These are phyloP conservation scores for Fusarium torulosum DNA, from an alignment of 2,329 filamentous ascomycete species.

Conservation along the genomic window DNA sequence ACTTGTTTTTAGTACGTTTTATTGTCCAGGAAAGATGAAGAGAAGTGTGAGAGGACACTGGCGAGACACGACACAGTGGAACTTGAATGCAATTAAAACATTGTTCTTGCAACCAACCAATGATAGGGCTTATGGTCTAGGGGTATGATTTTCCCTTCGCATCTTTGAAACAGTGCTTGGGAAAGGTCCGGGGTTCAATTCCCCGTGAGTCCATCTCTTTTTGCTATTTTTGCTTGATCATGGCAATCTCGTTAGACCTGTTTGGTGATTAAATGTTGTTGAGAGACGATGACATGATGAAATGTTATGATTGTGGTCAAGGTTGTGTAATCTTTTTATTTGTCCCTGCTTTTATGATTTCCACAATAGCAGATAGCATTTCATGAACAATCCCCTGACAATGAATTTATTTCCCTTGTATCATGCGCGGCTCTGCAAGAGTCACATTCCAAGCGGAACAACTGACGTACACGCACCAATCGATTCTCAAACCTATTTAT, in stretches of 20 bases:
- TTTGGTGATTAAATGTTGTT: neutral
- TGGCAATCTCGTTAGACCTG: too few relatives aligned
- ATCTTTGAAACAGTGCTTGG: conserved; percentile 18
- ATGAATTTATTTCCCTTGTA: too few relatives aligned
- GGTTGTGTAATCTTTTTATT: too few relatives aligned
- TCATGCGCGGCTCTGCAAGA: too few relatives aligned
- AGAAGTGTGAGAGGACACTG: too few relatives aligned
- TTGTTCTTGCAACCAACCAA: neutral
- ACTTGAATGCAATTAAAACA: accelerated
- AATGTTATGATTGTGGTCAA: neutral
- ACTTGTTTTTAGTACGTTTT: too few relatives aligned
- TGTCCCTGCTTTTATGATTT: too few relatives aligned
- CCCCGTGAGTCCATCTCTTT: conserved; percentile 34
- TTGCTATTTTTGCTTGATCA: neutral
- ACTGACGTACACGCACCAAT: neutral
- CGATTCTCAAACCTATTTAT: neutral
- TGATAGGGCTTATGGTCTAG: conserved; percentile 35
- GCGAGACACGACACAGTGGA: neutral
- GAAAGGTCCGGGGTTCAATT: conserved; percentile 38
- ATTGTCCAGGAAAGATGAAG: too few relatives aligned
- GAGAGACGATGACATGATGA: accelerated
- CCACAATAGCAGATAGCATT: too few relatives aligned
- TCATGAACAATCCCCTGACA: too few relatives aligned
- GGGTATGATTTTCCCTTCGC: conserved; percentile 38
- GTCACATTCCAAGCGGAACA: neutral